Evolutionary conservation across 1,139 yeast genomes (phyloP).

Genomic region (Kodamaea arcana): DNA sequence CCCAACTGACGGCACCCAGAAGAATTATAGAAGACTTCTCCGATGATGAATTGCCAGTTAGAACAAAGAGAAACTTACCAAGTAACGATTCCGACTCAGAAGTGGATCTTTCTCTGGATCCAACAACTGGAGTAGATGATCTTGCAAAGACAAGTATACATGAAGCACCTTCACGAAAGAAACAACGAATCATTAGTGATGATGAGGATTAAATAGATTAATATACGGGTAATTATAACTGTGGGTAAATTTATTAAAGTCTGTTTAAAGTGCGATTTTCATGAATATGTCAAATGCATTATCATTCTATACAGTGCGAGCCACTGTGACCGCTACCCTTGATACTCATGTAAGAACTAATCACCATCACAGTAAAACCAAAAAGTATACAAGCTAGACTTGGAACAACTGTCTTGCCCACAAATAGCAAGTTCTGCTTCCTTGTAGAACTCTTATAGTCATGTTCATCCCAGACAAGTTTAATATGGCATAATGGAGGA

Average conservation of each 20-base stretch:
- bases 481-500: slow-evolving; percentile 80
- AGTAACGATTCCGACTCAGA: neutral
- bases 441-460: slow-evolving; percentile 37
- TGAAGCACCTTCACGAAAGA: slow-evolving; percentile 8
- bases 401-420: slow-evolving; percentile 40
- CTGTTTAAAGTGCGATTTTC: no score
- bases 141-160: neutral
- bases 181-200: slow-evolving; percentile 20
- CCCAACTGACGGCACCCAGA: neutral
- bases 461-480: slow-evolving; percentile 50
- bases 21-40: slow-evolving; percentile 1
- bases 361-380: slow-evolving; percentile 72
- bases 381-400: slow-evolving; percentile 61
- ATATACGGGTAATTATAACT: neutral
- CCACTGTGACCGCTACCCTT: slow-evolving; percentile 30
- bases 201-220: slow-evolving; percentile 20
- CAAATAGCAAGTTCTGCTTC: slow-evolving; percentile 25
- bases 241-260: no score
- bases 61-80: slow-evolving; percentile 1
- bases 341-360: slow-evolving; percentile 74
- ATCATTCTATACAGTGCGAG: slow-evolving; percentile 37
- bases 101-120: neutral
- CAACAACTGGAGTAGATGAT: neutral
- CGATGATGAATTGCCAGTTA: slow-evolving; percentile 7
- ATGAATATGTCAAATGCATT: no score